Evolutionary conservation across 2,329 filamentous ascomycete species (phyloP).

Genomic region (Hymenoscyphus infarciens): DNA sequence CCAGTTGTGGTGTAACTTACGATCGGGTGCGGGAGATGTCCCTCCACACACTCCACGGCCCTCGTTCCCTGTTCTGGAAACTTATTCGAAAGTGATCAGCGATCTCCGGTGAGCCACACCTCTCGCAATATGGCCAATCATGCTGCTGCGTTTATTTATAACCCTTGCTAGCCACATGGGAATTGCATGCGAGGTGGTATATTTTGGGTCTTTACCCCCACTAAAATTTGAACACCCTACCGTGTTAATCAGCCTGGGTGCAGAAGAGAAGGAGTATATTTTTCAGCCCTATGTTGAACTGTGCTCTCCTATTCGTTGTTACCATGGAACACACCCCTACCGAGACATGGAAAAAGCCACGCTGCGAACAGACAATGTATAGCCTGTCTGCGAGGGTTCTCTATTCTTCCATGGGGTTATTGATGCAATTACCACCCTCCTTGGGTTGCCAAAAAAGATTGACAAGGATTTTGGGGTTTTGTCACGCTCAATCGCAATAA

Average conservation of each 20-base stretch:
- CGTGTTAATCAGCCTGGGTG: slow-evolving; percentile 2
- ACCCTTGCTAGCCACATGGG: slow-evolving; percentile 8
- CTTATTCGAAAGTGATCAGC: slow-evolving; percentile 5
- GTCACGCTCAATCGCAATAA: background rate
- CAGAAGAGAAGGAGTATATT: slow-evolving; percentile 7
- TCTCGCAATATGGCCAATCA: slow-evolving; percentile 12
- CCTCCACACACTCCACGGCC: background rate
- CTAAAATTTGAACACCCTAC: background rate
- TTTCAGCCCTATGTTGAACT: slow-evolving; percentile 14
- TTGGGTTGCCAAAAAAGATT: background rate
- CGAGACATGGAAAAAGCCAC: slow-evolving; percentile 1
- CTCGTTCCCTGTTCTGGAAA: background rate
- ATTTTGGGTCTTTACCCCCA: slow-evolving; percentile 9
- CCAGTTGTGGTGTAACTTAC: slow-evolving; percentile 3
- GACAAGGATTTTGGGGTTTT: background rate
- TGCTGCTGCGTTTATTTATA: slow-evolving; percentile 11
- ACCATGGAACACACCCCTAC: background rate
- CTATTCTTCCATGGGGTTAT: background rate
- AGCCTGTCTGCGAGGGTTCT: background rate
- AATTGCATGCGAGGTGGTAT: background rate
- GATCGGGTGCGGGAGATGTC: slow-evolving; percentile 3
- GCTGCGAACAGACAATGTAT: background rate
- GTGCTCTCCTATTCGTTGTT: slow-evolving; percentile 7
- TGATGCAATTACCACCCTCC: background rate
- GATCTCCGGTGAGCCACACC: slow-evolving; percentile 11